phyloP scores from a whole-genome alignment of 345 rosid species.

The Cardamine occulta region DNA sequence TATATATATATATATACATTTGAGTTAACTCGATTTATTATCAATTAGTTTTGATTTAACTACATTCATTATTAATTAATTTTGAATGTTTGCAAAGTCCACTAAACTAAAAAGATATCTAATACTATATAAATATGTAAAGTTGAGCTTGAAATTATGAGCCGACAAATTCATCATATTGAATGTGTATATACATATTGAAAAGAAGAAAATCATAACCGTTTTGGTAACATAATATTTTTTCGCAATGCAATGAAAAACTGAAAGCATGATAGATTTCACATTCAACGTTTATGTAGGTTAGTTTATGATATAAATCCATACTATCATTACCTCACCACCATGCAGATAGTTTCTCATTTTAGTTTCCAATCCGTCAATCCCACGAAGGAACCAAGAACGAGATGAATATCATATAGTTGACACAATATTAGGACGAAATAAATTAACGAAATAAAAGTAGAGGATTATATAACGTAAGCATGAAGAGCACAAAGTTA shows the following conservation, averaged over 20 bases:
- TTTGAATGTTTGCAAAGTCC: constrained; percentile 8
- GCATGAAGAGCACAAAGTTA: constrained; percentile 41
- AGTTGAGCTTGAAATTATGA: background rate
- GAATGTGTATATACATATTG: background rate
- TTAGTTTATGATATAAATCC: background rate
- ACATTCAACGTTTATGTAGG: background rate
- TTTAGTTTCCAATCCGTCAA: background rate
- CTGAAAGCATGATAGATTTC: background rate
- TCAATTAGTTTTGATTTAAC: background rate
- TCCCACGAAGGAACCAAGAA: constrained; percentile 38
- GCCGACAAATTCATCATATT: background rate
- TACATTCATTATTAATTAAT: background rate
- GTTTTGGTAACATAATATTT: background rate
- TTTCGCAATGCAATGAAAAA: background rate
- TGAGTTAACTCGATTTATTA: background rate
- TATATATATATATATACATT: background rate
- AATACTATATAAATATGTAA: background rate
- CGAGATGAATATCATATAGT: background rate
- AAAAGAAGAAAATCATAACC: background rate
- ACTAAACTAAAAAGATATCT: background rate
- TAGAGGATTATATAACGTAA: constrained; percentile 30
- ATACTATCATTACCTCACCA: background rate
- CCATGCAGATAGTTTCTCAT: background rate
- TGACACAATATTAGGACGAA: background rate
- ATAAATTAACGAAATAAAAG: background rate